These are phyloP conservation scores for Candida ortonii DNA, from an alignment of 805 yeast species.

Conservation along the genomic window DNA sequence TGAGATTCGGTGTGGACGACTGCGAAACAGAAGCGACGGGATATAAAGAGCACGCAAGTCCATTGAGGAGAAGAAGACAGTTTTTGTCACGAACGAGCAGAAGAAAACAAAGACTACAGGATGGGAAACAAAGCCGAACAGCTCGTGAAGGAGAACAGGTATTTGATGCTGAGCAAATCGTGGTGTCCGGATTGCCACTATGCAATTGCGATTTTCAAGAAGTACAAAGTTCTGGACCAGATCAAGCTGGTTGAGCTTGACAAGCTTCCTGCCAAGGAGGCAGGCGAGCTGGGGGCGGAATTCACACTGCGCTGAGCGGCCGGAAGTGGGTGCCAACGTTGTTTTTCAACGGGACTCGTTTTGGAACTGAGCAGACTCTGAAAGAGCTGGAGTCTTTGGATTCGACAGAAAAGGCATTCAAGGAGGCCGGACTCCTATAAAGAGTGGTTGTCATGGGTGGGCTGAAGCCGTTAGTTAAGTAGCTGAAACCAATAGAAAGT, in stretches of 20 bases:
- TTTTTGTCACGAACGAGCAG: not conserved
- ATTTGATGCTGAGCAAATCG: conserved; percentile 60
- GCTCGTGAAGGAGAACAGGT: conserved; percentile 44
- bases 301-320: conserved; percentile 55
- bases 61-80: too few species aligned
- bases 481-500: too few species aligned
- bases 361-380: conserved; percentile 56
- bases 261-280: conserved; percentile 48
- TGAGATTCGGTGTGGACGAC: too few species aligned
- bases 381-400: conserved; percentile 37
- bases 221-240: conserved; percentile 48
- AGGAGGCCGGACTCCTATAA: conserved; percentile 30
- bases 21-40: too few species aligned
- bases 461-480: too few species aligned
- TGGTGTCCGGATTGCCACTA: conserved; percentile 83
- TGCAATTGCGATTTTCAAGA: conserved; percentile 52
- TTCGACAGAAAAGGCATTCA: conserved; percentile 35
- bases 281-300: conserved; percentile 50
- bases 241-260: conserved; percentile 61
- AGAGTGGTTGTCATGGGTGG: too few species aligned
- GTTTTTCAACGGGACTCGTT: conserved; percentile 54
- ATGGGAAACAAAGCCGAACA: conserved; percentile 39
- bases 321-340: conserved; percentile 70
- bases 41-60: too few species aligned
- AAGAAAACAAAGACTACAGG: not conserved